Evolutionary conservation across 2,329 filamentous ascomycete genomes (phyloP), one percentile per base, ranked within the genome.

Genomic region (Colletotrichum sp.): DNA sequence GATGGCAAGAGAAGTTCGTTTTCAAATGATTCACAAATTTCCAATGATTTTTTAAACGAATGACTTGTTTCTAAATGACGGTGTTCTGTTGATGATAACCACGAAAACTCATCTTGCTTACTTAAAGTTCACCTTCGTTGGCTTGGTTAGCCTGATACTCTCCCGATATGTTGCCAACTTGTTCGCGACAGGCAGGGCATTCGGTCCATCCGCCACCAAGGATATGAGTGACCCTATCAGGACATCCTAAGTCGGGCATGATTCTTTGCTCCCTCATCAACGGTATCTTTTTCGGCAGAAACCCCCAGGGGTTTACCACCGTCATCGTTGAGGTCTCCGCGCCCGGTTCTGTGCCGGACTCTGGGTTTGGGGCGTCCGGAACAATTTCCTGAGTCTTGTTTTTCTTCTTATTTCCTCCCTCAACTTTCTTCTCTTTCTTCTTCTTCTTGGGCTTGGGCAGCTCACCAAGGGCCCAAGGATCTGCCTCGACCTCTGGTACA

Each of bases 311-410:
- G 38, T 21, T 9, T 48, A 4, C 38, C 16, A 9, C 18, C 38
- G 18, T 48, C 38, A 12, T 9, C 18, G 18, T 48, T 6, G 38
- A 10, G 9, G 18, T 48, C n/a, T 48, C 18, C 38, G 38, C 38
- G 38, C 16, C 38, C 18, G 16, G 18, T 48, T 48, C 38, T n/a
- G 18, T 48, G 18, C 38, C 38, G 18, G 38, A 48, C 38, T 48
- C 38, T 18, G 38, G 38, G 5, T 2, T 48, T 48, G 18, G 3
- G 18, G 9, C 38, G 18, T 48, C 38, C 38, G 38, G 9, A 48
- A 48, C 18, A 10, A n/a, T 6, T 0, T 12, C 18, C 18, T n/a
- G 18, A 0, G 0, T 10, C 38, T 48, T 48, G 1, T 10, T n/a
- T 3, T 43, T 43, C 8, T n/a, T 43, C 18, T 3, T 6, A 9